Conservation (phyloP, 2,329 filamentous ascomycete genomes). For the Dactylellina haptotyla region DNA sequence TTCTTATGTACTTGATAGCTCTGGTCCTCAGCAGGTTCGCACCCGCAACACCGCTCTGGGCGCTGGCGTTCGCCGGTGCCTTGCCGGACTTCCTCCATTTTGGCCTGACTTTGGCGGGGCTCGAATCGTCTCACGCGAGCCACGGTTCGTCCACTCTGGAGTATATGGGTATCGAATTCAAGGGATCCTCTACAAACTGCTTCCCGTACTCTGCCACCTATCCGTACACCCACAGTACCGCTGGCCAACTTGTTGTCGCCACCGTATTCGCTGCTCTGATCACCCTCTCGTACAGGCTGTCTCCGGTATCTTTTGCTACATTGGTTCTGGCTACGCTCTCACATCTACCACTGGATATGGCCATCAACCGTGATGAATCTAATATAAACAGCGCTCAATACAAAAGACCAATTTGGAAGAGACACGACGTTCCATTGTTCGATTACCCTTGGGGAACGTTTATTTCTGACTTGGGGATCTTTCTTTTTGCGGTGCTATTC, state of each 20-base stretch:
- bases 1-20: background rate
- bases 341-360: conserved; percentile 19
- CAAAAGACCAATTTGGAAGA: conserved; percentile 22
- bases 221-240: conserved; percentile 23
- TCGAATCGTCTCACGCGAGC: conserved; percentile 2
- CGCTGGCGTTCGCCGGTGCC: conserved; percentile 27
- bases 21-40: conserved; percentile 26
- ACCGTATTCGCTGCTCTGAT: conserved; percentile 3
- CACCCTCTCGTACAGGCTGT: background rate
- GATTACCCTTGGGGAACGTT: conserved; percentile 32
- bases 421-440: conserved; percentile 21
- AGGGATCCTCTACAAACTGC: conserved; percentile 11
- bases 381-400: background rate
- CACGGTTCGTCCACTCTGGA: background rate
- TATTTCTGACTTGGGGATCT: conserved; percentile 28
- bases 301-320: background rate
- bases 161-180: background rate
- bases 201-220: conserved; percentile 8
- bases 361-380: conserved; percentile 1
- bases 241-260: conserved; percentile 15
- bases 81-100: conserved; percentile 25
- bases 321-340: conserved; percentile 19
- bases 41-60: conserved; percentile 37
- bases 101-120: background rate
- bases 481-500: conserved; percentile 30